These are phyloP conservation scores for Fomitopsis pulvina DNA, from an alignment of 768 basidiomycete genomes.

Conservation along the genomic window DNA sequence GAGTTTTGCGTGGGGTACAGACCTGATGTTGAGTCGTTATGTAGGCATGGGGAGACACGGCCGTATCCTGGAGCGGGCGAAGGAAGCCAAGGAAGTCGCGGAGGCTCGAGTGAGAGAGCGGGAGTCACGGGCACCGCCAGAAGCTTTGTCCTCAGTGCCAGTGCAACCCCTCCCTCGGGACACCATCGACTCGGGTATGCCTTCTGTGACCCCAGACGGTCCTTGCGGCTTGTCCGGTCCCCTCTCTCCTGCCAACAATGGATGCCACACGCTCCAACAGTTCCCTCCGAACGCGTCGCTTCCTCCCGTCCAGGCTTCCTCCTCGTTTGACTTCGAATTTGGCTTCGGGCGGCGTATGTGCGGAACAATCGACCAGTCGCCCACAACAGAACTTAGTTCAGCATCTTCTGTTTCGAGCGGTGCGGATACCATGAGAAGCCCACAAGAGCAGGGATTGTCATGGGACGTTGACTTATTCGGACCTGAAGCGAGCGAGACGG, in stretches of 20 bases:
- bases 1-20: neutral
- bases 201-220: neutral
- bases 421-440: constrained; percentile 1
- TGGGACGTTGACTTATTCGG: constrained; percentile 9
- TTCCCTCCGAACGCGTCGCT: neutral
- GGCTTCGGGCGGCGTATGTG: neutral
- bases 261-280: neutral
- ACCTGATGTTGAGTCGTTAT: neutral
- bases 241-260: neutral
- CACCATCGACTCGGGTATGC: neutral
- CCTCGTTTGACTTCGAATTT: constrained; percentile 1
- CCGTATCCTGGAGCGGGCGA: constrained; percentile 6
- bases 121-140: neutral
- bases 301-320: neutral
- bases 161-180: neutral
- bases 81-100: neutral
- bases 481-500: neutral
- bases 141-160: neutral
- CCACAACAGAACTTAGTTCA: neutral
- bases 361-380: neutral
- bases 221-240: neutral
- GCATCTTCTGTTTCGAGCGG: constrained; percentile 1
- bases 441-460: neutral
- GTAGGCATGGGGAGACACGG: constrained; percentile 9
- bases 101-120: neutral